phyloP scores from a whole-genome alignment of 805 yeast genomes.

The Yarrowia hollandica region DNA sequence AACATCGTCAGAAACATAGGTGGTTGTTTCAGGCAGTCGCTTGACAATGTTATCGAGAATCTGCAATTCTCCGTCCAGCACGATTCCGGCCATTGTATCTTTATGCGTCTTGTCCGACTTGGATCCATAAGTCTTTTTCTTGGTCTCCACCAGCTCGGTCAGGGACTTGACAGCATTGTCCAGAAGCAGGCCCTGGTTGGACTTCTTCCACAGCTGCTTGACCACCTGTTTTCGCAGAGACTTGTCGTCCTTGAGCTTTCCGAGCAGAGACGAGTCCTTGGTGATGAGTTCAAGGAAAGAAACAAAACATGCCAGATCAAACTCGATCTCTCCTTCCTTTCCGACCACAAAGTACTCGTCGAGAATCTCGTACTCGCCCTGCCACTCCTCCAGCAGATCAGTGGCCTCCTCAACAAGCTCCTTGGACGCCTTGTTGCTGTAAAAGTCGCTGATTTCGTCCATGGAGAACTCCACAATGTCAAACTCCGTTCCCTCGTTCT shows the following conservation, averaged over 20 bases:
- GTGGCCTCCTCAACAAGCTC: slow-evolving; percentile 30
- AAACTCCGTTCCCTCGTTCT: slow-evolving; percentile 63
- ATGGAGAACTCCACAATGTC: slow-evolving; percentile 80
- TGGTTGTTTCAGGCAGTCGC: slow-evolving; percentile 12
- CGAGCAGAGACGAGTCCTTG: not conserved
- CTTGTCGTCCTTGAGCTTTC: slow-evolving; percentile 6
- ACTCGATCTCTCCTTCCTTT: slow-evolving; percentile 19
- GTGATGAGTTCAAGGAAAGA: slow-evolving; percentile 5
- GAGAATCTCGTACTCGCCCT: slow-evolving; percentile 33
- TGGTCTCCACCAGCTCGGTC: not conserved
- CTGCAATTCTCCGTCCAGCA: slow-evolving; percentile 11
- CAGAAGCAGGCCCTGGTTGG: slow-evolving; percentile 31
- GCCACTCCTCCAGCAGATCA: slow-evolving; percentile 30
- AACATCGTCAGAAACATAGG: not conserved
- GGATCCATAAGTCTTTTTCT: slow-evolving; percentile 3
- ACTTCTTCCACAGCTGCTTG: slow-evolving; percentile 28
- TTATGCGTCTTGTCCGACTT: slow-evolving; percentile 10
- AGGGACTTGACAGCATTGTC: slow-evolving; percentile 28
- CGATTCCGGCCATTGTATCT: not conserved
- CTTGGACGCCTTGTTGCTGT: slow-evolving; percentile 35
- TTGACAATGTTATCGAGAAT: slow-evolving; percentile 9
- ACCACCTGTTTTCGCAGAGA: slow-evolving; percentile 24
- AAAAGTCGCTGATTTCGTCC: slow-evolving; percentile 45
- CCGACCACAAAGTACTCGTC: slow-evolving; percentile 35
- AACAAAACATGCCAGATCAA: slow-evolving; percentile 29